These are phyloP conservation scores for Ambispora gerdemannii DNA, from an alignment of 192 early-diverging fungal genomes.

Conservation along the genomic window DNA sequence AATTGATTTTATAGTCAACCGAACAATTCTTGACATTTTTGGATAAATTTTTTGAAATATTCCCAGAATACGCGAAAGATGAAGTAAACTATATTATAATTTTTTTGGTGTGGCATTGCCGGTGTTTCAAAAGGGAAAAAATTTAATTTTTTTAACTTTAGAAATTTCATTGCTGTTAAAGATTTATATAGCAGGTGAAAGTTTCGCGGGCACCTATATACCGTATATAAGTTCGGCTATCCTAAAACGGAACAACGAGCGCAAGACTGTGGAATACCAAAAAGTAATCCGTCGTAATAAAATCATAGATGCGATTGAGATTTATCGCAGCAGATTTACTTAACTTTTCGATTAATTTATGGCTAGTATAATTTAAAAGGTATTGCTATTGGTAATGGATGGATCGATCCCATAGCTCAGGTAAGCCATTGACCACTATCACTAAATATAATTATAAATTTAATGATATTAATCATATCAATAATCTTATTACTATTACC, in stretches of 20 bases:
- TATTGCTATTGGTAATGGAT: conserved; percentile 61
- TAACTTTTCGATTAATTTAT: not conserved
- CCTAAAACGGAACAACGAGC: conserved; percentile 37
- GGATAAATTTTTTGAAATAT: conserved; percentile 46
- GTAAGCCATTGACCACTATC: conserved; percentile 30
- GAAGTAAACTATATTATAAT: conserved; percentile 36
- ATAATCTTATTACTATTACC: not conserved
- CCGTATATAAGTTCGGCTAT: conserved; percentile 50
- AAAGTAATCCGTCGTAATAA: conserved; percentile 19
- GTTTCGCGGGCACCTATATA: conserved; percentile 62
- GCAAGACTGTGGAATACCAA: conserved; percentile 12
- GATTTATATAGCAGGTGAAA: conserved; percentile 64
- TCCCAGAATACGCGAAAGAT: conserved; percentile 45
- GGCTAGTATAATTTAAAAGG: conserved; percentile 53
- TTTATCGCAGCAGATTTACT: not conserved
- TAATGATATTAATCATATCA: not conserved
- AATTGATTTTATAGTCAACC: conserved; percentile 31
- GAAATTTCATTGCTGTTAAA: conserved; percentile 29
- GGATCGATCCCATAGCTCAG: conserved; percentile 60
- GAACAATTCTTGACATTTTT: conserved; percentile 48
- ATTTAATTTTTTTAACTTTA: no score
- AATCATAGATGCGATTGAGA: not conserved
- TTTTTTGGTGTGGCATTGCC: no score
- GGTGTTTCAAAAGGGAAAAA: no score
- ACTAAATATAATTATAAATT: not conserved